A percentile compares a stretch with the other conserved stretches of the same genome.
phyloP scores from a whole-genome alignment of 805 yeast species.

The Grigorovia transvaalensis region DNA sequence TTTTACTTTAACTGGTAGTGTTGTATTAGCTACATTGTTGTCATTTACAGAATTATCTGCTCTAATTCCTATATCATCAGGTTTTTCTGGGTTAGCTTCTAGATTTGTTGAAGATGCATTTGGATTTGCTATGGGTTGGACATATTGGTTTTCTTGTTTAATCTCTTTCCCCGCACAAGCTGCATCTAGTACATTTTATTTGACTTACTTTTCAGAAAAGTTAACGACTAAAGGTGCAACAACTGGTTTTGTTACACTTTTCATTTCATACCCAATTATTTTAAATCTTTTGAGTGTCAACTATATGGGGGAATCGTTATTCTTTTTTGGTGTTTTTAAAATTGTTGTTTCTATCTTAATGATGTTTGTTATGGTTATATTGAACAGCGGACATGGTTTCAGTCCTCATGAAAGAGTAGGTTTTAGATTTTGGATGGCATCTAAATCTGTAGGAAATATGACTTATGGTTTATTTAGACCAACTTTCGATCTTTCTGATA shows the following conservation, averaged over 20 bases:
- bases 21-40: constrained; percentile 52
- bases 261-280: constrained; percentile 36
- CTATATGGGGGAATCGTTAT: constrained; percentile 67
- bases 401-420: constrained; percentile 38
- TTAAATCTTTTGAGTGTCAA: constrained; percentile 60
- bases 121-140: constrained; percentile 62
- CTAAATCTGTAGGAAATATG: constrained; percentile 31
- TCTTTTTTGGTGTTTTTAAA: constrained; percentile 48
- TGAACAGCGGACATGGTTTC: constrained; percentile 40
- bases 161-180: constrained; percentile 54
- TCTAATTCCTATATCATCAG: constrained; percentile 50
- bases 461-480: constrained; percentile 70
- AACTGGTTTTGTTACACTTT: constrained; percentile 60
- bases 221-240: constrained; percentile 38
- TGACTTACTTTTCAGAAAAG: constrained; percentile 52
- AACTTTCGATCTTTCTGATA: constrained; percentile 53
- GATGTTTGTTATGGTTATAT: constrained; percentile 53
- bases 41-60: constrained; percentile 59
- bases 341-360: constrained; percentile 41
- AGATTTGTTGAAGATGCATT: constrained; percentile 56
- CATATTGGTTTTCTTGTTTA: constrained; percentile 46
- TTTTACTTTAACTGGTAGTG: constrained; percentile 52
- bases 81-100: constrained; percentile 52
- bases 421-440: constrained; percentile 55
- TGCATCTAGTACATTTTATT: constrained; percentile 50